Evolutionary conservation across 768 basidiomycete genomes (phyloP), one percentile per base, ranked within the genome.

Genomic region (Tylopilus sp.): DNA sequence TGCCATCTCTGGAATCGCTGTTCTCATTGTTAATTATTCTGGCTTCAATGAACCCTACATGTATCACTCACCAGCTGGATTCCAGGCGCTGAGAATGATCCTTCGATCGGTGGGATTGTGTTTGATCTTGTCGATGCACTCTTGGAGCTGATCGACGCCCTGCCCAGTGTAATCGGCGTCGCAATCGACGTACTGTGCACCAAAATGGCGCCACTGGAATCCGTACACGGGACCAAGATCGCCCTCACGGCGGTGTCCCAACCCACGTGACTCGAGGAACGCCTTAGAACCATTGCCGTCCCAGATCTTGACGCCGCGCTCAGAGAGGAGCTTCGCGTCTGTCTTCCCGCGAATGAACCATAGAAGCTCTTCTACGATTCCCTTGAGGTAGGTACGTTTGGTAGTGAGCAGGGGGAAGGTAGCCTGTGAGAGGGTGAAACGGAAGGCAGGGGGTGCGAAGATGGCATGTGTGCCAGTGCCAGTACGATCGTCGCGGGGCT

Each of bases 161-260:
- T 94, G 73, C 1, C 89, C 89, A 0, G 77, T 71, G 64, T 97
- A 97, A 61, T 88, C 83, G 21, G 75, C 70, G 26, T 90, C 88
- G 58, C 85, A 87, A 59, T 88, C 83, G 29, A 72, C 70, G 59
- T 96, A 96, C 53, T 81, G 72, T 5, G 93, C 92, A 1, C 94
- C 95, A 71, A 95, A 97, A 69, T 95, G 92, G 50, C 94, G 78
- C 94, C 94, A 98, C 63, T 95, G 93, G 65, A 97, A 97, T 0
- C 95, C 95, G 66, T 99, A 99, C 0, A 99, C 92, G 0, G 96
- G 96, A 0, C 97, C 97, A 5, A 99, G 72, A 67, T 99, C 97
- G 6, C 96, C 96, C 66, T 92, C 89, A 7, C 89, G 75, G 28
- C 93, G 76, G 66, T 95, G 86, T 0, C 78, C 79, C n/a, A 98